Conservation (phyloP, 2,329 filamentous ascomycete species). For the Clarireedia monteithiana region DNA sequence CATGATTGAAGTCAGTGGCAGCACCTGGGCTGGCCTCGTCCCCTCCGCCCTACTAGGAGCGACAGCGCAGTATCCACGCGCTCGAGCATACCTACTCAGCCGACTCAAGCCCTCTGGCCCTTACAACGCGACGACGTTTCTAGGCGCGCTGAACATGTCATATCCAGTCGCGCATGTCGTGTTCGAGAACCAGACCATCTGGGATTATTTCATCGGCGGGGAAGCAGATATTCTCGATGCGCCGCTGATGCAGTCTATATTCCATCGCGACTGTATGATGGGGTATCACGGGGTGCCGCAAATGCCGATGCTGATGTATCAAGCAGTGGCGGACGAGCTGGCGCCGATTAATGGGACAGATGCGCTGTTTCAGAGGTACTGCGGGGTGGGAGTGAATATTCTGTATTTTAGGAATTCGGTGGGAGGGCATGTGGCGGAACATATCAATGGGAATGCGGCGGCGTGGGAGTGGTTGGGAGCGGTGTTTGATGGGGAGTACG, state of each 20-base stretch:
- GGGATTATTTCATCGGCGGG: slow-evolving; percentile 35
- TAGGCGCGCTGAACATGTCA: slow-evolving; percentile 24
- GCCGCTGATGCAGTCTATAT: slow-evolving; percentile 6
- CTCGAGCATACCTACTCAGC: slow-evolving; percentile 2
- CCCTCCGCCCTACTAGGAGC: neutral
- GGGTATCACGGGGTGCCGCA: slow-evolving; percentile 34
- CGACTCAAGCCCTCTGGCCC: slow-evolving; percentile 13
- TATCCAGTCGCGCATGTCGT: slow-evolving; percentile 20
- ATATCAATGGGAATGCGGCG: neutral
- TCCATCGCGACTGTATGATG: slow-evolving; percentile 11
- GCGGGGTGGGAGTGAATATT: slow-evolving; percentile 34
- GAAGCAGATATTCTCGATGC: slow-evolving; percentile 14
- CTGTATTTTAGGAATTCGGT: slow-evolving; percentile 37
- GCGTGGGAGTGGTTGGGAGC: neutral
- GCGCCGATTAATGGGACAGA: slow-evolving; percentile 38
- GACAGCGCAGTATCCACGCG: slow-evolving; percentile 8
- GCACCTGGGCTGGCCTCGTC: slow-evolving; percentile 25
- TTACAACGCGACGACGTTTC: slow-evolving; percentile 31
- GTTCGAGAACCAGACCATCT: slow-evolving; percentile 32
- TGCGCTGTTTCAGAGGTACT: slow-evolving; percentile 35
- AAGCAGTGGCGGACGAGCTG: slow-evolving; percentile 40
- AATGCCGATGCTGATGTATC: slow-evolving; percentile 44
- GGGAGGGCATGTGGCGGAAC: slow-evolving; percentile 32
- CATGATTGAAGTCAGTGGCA: slow-evolving; percentile 30
- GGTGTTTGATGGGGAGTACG: neutral